A percentile compares a stretch with the other conserved stretches of the same genome.
phyloP scores from a whole-genome alignment of 1,284 basidiomycete genomes.

The Ganoderma sp. region DNA sequence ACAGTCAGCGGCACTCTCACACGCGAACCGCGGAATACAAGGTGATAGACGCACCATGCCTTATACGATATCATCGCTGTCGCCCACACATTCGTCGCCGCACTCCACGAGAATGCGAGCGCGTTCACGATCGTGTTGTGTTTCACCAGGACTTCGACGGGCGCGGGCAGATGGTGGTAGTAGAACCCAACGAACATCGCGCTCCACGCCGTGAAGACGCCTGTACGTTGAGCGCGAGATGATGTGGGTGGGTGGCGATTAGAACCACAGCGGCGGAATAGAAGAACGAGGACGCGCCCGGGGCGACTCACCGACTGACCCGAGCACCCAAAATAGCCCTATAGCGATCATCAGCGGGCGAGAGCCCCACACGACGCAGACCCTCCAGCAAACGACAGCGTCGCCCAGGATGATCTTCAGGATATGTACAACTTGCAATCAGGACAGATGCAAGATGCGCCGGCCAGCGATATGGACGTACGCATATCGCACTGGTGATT shows the following conservation, averaged over 20 bases:
- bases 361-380: slow-evolving; percentile 19
- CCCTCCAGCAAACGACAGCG: slow-evolving; percentile 22
- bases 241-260: background rate
- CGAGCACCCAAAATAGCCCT: slow-evolving; percentile 21
- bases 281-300: background rate
- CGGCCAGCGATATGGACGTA: background rate
- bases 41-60: slow-evolving; percentile 13
- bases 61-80: slow-evolving; percentile 18
- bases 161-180: slow-evolving; percentile 12
- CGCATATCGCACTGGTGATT: slow-evolving; percentile 22
- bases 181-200: slow-evolving; percentile 24
- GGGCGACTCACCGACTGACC: slow-evolving; percentile 16
- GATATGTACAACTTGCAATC: background rate
- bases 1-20: background rate
- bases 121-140: slow-evolving; percentile 17
- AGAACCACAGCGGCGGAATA: background rate
- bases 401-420: slow-evolving; percentile 21
- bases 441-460: background rate
- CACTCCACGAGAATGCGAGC: slow-evolving; percentile 23
- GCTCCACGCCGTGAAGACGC: slow-evolving; percentile 22
- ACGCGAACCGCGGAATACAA: background rate
- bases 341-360: background rate
- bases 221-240: background rate
- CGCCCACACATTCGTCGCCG: slow-evolving; percentile 24
- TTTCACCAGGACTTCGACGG: slow-evolving; percentile 12